Conservation (phyloP, 2,329 filamentous ascomycete species). For the Stachybotrys echinatus region DNA sequence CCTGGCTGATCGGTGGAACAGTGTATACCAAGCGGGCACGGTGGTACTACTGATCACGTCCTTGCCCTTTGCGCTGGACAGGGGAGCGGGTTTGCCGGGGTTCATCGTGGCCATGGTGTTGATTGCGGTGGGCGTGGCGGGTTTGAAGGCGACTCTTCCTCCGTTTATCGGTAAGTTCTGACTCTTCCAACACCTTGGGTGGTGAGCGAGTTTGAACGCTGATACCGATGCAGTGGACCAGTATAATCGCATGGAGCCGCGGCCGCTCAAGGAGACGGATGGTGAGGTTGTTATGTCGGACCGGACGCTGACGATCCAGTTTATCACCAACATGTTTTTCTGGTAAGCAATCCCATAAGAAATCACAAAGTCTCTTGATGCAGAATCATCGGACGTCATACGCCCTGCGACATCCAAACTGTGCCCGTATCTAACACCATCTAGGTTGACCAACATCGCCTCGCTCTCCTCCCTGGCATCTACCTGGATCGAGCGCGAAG, state of each 20-base stretch:
- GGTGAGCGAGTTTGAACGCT: too few relatives aligned
- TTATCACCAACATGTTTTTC: slow-evolving; percentile 1
- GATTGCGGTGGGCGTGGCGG: neutral
- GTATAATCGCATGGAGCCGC: neutral
- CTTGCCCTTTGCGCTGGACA: neutral
- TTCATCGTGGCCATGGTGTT: neutral
- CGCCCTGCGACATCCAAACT: too few relatives aligned
- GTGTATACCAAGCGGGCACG: neutral
- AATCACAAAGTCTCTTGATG: too few relatives aligned
- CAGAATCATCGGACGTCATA: too few relatives aligned
- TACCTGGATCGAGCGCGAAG: slow-evolving; percentile 1
- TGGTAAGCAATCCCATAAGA: neutral
- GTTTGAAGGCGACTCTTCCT: neutral
- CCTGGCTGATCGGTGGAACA: too few relatives aligned
- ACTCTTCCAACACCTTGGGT: too few relatives aligned
- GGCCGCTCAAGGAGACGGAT: neutral
- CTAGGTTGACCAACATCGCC: slow-evolving; percentile 1
- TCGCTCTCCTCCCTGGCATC: neutral
- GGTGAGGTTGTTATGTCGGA: neutral
- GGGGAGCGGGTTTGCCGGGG: neutral
- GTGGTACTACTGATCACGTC: neutral
- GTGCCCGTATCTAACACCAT: too few relatives aligned
- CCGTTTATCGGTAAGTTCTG: neutral
- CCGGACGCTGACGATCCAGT: neutral
- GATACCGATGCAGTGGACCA: neutral